Base-by-base conservation (phyloP, 345 rosid genomes). In the Gossypium raimondii region DNA sequence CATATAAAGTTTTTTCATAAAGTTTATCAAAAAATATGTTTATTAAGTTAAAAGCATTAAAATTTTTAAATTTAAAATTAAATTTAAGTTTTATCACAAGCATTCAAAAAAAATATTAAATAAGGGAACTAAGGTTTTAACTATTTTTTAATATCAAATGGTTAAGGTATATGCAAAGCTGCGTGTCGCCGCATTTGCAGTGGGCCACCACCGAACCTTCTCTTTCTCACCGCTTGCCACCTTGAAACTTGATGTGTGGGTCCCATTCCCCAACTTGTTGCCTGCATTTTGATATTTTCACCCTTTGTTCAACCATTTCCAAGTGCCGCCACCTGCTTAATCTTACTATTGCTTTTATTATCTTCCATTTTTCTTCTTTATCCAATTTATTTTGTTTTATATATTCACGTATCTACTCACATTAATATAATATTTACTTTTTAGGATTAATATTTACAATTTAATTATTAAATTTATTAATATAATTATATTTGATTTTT, bases 101-200 rank as follows among this genome's bases (percentile, higher is more conserved):
- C 41, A 34, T 34, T 34, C 41, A 34, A 34, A 34, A 34, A 34
- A 29, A 29, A 47, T 47, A 47, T 8, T 48, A 48, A 13, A 13
- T 48, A 7, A 48, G 52, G 16, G 52, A 48, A 48, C 14, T 12
- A 11, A 3, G 52, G 25, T 1, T 18, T 55, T 55, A 29, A 29
- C 38, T 29, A 29, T 29, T 34, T 34, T 34, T 34, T 34, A 34
- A 34, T 34, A 34, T 34, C 41, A 34, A 34, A 34, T 5, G 7
- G 41, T 34, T 34, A 5, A 34, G 22, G 34, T 20, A 20, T 17
- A 17, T 7, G 45, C 67, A 22, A 74, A 53, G 80, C 76, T 74
- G 84, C 82, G 84, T 64, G 79, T 76, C 88, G 84, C 86, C 86
- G 84, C 84, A 83, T 83, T 80, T 80, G 68, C 13, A 3, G 66